Base-by-base conservation (phyloP, 306 rosid genomes). In the Vicia faba region DNA sequence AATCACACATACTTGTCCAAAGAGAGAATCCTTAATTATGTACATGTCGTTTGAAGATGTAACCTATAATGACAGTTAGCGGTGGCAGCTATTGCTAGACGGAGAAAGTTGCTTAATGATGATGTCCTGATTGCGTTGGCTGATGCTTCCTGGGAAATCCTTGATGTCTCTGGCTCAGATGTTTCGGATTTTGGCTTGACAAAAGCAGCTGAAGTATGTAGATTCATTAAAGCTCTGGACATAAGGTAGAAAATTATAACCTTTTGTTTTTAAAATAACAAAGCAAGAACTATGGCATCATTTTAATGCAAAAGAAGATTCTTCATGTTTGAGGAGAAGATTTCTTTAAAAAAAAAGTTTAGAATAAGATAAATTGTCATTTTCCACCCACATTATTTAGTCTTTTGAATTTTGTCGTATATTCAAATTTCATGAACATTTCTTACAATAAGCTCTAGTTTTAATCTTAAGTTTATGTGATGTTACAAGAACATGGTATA, bases 91-190 rank as follows among this genome's bases (percentile, higher is more conserved):
- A 78, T 93, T 68, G 95, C 96, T 14, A 83, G 91, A 67, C 68
- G 98, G 63, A 86, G 98, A 59, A 84, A 75, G 83, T 80, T 89
- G 63, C 80, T 93, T 15, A 78, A 80, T 65, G 97, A 93, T 44
- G 89, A 86, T 65, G 85, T 86, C 62, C 50, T 93, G 40, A 77
- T 89, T 3, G 78, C 97, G 26, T 70, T 93, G 71, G 89, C 86
- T 65, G 97, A 93, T 80, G 45, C 68, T 61, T 83, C 89, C 23
- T 93, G 97, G 98, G 91, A 82, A 60, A 60, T 82, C 71, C 91
- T 93, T 49, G 97, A 93, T 46, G 77, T 93, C 48, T 93, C 98
- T 48, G 82, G 84, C 26, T 93, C 97, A 51, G 97, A 93, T 70
- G 91, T 89, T 75, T 84, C 97, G 4, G 96, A 93, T 79, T 61